Conservation (phyloP, 148 eudicot genomes). For the Camellia granthamiana region DNA sequence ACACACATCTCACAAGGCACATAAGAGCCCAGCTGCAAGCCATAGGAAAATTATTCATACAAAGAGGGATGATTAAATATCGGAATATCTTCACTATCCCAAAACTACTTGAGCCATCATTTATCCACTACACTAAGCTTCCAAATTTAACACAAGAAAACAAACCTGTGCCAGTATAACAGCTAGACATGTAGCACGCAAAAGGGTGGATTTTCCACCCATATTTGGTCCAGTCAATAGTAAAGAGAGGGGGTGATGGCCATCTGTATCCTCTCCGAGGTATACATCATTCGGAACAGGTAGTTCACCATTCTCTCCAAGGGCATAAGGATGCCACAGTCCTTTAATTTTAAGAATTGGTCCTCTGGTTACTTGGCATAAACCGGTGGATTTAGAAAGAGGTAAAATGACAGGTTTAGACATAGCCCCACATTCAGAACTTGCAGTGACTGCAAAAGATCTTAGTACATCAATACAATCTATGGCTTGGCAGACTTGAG, state of each 20-base stretch:
- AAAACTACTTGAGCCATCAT: conserved; percentile 4
- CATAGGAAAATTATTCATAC: conserved; percentile 12
- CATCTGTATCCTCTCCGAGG: conserved; percentile 61
- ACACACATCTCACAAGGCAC: conserved; percentile 79
- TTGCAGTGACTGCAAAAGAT: conserved; percentile 76
- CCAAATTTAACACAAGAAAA: conserved; percentile 15
- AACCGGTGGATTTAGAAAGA: conserved; percentile 30
- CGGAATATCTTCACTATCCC: not conserved
- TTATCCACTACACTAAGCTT: not conserved
- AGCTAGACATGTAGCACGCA: conserved; percentile 88
- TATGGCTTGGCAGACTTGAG: conserved; percentile 63
- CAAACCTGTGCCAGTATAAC: conserved; percentile 91
- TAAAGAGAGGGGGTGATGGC: conserved; percentile 58
- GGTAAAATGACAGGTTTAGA: conserved; percentile 71
- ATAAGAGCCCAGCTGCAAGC: conserved; percentile 86
- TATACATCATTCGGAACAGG: conserved; percentile 85
- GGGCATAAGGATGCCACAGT: conserved; percentile 93
- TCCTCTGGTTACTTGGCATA: conserved; percentile 37
- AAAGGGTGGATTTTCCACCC: conserved; percentile 98
- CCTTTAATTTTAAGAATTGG: conserved; percentile 73
- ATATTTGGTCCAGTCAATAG: conserved; percentile 99
- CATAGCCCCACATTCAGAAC: conserved; percentile 64
- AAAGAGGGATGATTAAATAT: not conserved
- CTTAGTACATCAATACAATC: conserved; percentile 75
- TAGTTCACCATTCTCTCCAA: conserved; percentile 62